Evolutionary conservation across 1,139 yeast species (phyloP).

Genomic region (Pichia sp.): DNA sequence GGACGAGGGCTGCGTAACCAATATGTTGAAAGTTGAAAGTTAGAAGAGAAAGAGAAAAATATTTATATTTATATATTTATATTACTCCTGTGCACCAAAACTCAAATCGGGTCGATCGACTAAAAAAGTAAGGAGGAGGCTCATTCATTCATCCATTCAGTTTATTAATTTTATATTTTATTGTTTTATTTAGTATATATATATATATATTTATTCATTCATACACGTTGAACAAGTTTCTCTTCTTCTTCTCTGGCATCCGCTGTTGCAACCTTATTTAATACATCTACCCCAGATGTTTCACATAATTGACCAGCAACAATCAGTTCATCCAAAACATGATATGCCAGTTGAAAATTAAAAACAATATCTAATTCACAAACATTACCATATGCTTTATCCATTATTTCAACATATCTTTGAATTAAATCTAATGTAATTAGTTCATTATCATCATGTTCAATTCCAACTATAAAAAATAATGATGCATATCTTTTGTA

Average conservation of each 20-base stretch:
- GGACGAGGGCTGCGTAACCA: slow-evolving; percentile 1
- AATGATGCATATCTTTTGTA: slow-evolving; percentile 91
- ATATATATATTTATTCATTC: too few relatives aligned
- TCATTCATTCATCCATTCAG: too few relatives aligned
- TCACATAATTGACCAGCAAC: slow-evolving; percentile 82
- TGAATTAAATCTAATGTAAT: slow-evolving; percentile 82
- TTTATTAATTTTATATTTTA: too few relatives aligned
- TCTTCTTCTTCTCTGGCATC: slow-evolving; percentile 69
- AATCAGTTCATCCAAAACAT: slow-evolving; percentile 81
- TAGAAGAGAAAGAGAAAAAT: too few relatives aligned
- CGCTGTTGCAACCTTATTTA: slow-evolving; percentile 72
- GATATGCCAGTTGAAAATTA: slow-evolving; percentile 90
- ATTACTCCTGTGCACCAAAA: too few relatives aligned
- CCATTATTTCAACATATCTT: slow-evolving; percentile 95
- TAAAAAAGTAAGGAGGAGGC: too few relatives aligned
- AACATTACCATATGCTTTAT: slow-evolving; percentile 92
- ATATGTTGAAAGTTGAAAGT: background rate
- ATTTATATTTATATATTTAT: too few relatives aligned
- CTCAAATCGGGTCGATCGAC: too few relatives aligned
- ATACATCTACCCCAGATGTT: slow-evolving; percentile 71
- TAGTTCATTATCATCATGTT: slow-evolving; percentile 79
- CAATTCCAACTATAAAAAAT: slow-evolving; percentile 83
- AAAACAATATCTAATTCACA: slow-evolving; percentile 91
- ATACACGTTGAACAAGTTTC: slow-evolving; percentile 25
- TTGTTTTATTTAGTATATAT: too few relatives aligned